Percentiles rank a stretch among this genome's conserved stretches.
These are phyloP conservation scores for Termitomyces sp. DNA, from an alignment of 768 basidiomycete species.

Conservation along the genomic window DNA sequence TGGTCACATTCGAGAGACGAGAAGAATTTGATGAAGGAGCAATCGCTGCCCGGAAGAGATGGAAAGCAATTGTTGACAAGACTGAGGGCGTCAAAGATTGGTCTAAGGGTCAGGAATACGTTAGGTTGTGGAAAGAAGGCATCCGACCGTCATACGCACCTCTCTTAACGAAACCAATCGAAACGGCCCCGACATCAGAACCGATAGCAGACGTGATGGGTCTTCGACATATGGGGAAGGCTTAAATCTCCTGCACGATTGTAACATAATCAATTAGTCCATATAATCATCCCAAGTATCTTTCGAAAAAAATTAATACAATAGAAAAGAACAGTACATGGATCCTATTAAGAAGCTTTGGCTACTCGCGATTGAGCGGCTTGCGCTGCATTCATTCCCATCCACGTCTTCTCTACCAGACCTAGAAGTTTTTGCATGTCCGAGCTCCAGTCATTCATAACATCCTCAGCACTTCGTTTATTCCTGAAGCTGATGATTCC, in stretches of 20 bases:
- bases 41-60: constrained; percentile 68
- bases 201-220: constrained; percentile 8
- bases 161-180: constrained; percentile 42
- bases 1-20: constrained; percentile 58
- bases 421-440: constrained; percentile 92
- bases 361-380: constrained; percentile 70
- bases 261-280: neutral
- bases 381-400: constrained; percentile 89
- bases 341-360: constrained; percentile 32
- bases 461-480: constrained; percentile 83
- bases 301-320: constrained; percentile 7
- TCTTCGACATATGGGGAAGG: neutral
- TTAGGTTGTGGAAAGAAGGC: constrained; percentile 70
- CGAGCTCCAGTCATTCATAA: constrained; percentile 97
- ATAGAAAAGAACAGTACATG: constrained; percentile 20
- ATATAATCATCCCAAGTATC: neutral
- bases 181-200: constrained; percentile 11
- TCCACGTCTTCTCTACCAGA: constrained; percentile 98
- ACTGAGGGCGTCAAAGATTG: constrained; percentile 49
- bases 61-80: constrained; percentile 65
- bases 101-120: constrained; percentile 75
- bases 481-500: constrained; percentile 87
- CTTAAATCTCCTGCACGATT: neutral
- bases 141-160: constrained; percentile 66
- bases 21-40: constrained; percentile 59